phyloP scores from a whole-genome alignment of 192 early-diverging fungal genomes.

The Coemansia sp. region DNA sequence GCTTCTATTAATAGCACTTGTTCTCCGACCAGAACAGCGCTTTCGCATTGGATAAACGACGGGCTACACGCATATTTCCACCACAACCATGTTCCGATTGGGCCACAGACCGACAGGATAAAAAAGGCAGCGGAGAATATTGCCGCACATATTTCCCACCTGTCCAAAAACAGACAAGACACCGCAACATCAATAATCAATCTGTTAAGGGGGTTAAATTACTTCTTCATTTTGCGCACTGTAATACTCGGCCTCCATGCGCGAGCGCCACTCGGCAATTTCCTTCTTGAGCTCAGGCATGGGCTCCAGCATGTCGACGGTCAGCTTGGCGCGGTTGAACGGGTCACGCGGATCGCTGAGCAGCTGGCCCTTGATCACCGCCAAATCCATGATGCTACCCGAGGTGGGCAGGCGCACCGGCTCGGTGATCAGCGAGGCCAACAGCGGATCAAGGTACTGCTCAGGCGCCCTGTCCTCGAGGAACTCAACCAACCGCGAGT shows the following conservation, averaged over 20 bases:
- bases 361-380: conserved; percentile 85
- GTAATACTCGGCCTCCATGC: conserved; percentile 23
- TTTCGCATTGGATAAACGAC: too few relatives aligned
- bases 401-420: conserved; percentile 90
- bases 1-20: too few relatives aligned
- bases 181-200: not conserved
- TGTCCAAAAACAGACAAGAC: too few relatives aligned
- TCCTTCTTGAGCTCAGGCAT: conserved; percentile 59
- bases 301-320: conserved; percentile 82
- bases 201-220: not conserved
- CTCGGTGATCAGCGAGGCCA: conserved; percentile 88
- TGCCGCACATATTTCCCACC: too few relatives aligned
- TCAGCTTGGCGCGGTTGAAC: conserved; percentile 87
- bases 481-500: conserved; percentile 68
- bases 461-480: conserved; percentile 83
- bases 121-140: too few relatives aligned
- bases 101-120: too few relatives aligned
- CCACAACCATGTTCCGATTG: too few relatives aligned
- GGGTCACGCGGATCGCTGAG: conserved; percentile 88
- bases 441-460: conserved; percentile 84
- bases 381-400: conserved; percentile 74
- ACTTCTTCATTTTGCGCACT: not conserved
- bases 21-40: too few relatives aligned
- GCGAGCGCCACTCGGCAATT: conserved; percentile 40
- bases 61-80: too few relatives aligned